Percentiles rank a stretch among this genome's conserved stretches.
phyloP scores from a whole-genome alignment of 192 early-diverging fungal species.

The Coemansia sp. region DNA sequence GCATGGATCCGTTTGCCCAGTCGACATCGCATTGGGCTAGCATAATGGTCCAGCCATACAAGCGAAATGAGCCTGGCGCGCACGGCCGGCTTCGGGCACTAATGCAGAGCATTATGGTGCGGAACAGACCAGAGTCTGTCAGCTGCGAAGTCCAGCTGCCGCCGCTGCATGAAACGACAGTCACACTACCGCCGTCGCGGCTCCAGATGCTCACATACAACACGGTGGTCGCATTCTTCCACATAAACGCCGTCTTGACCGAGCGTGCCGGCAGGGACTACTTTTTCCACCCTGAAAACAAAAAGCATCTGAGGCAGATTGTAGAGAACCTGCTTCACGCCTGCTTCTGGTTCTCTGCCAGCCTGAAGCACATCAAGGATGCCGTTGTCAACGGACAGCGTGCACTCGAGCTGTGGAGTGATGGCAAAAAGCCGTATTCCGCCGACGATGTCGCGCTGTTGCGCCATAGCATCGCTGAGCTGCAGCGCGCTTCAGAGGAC shows the following conservation, averaged over 20 bases:
- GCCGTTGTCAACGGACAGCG: constrained; percentile 33
- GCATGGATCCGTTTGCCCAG: constrained; percentile 65
- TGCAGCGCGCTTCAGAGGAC: constrained; percentile 33
- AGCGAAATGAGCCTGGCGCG: constrained; percentile 54
- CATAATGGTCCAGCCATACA: constrained; percentile 61
- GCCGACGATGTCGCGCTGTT: constrained; percentile 26
- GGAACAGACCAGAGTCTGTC: constrained; percentile 64
- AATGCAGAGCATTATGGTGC: constrained; percentile 75
- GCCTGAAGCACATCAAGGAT: constrained; percentile 36
- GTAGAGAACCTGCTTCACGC: constrained; percentile 65
- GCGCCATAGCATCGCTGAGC: constrained; percentile 18
- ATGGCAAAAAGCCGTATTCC: constrained; percentile 45
- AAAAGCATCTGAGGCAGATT: constrained; percentile 59
- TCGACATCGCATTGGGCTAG: constrained; percentile 51
- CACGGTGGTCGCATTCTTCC: constrained; percentile 62
- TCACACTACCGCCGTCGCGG: constrained; percentile 32
- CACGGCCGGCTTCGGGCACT: constrained; percentile 56
- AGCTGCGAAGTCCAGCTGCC: constrained; percentile 65
- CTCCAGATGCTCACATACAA: constrained; percentile 51
- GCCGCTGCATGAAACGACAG: constrained; percentile 57
- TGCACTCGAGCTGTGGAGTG: constrained; percentile 41
- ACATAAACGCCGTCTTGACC: constrained; percentile 67
- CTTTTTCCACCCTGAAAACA: constrained; percentile 69
- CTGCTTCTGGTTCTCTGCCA: constrained; percentile 69
- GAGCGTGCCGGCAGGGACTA: constrained; percentile 72